Conservation (phyloP, 139 green algal genomes). For the Raphidocelis subcapitata region DNA sequence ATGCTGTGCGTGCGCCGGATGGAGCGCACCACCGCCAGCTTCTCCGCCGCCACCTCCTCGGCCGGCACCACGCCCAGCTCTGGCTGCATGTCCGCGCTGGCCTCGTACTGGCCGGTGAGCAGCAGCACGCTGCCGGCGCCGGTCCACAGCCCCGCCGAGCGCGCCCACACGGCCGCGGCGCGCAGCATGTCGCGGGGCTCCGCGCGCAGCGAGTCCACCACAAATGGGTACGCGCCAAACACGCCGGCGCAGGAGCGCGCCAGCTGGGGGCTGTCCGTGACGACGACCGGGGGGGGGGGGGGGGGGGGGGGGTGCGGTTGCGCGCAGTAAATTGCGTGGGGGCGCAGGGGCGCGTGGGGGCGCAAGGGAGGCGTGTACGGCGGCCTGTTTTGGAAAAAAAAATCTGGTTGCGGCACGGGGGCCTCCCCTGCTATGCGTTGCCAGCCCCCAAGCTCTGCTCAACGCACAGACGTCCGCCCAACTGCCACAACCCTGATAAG, state of each 20-base stretch:
- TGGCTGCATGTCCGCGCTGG: constrained; percentile 36
- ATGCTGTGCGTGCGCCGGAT: too few species aligned
- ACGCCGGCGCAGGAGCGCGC: constrained; percentile 9
- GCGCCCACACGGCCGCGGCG: neutral
- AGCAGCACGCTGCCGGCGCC: constrained; percentile 27
- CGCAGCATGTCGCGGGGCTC: neutral
- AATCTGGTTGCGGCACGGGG: too few species aligned
- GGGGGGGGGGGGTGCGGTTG: neutral
- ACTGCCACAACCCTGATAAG: too few species aligned
- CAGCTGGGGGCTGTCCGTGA: constrained; percentile 25
- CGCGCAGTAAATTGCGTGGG: neutral
- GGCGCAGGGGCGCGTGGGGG: neutral
- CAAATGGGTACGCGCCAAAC: constrained; percentile 42
- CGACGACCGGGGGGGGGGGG: constrained; percentile 19
- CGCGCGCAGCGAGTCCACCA: constrained; percentile 18
- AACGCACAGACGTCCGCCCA: too few species aligned
- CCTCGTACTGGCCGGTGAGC: constrained; percentile 31
- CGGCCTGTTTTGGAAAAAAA: too few species aligned
- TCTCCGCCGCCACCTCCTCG: too few species aligned
- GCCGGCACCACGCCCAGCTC: constrained; percentile 30
- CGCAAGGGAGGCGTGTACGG: too few species aligned
- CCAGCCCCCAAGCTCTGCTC: too few species aligned
- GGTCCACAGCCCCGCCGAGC: constrained; percentile 15
- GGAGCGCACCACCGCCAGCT: too few species aligned
- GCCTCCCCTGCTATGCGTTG: too few species aligned